Conservation (phyloP, 75 land plant genomes). For the Pinus albicaulis region DNA sequence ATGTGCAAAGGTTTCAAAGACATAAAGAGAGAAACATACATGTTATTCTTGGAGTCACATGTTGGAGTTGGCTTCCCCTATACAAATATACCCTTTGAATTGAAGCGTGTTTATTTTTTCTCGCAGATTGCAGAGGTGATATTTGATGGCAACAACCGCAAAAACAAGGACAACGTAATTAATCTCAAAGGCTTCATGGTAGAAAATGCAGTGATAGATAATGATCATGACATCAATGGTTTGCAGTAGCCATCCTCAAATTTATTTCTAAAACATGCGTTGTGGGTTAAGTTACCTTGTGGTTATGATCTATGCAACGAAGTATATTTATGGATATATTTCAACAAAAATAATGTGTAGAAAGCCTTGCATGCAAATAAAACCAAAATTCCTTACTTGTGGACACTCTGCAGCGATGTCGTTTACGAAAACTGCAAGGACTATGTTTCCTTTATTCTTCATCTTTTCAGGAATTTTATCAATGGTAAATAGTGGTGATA, state of each 20-base stretch:
- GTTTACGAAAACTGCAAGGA: slow-evolving; percentile 35
- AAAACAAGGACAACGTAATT: slow-evolving; percentile 39
- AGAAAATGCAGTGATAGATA: slow-evolving; percentile 75
- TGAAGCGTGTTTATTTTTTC: too few relatives aligned
- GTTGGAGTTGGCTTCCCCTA: too few relatives aligned
- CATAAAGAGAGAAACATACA: too few relatives aligned
- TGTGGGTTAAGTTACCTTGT: too few relatives aligned
- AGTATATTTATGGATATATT: slow-evolving; percentile 50
- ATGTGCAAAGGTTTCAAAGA: too few relatives aligned
- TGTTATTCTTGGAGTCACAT: too few relatives aligned
- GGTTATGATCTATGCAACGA: slow-evolving; percentile 38
- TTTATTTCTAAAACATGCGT: too few relatives aligned
- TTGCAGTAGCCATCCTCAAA: too few relatives aligned
- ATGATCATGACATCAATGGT: slow-evolving; percentile 40
- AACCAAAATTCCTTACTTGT: slow-evolving; percentile 48
- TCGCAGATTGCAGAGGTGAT: too few relatives aligned
- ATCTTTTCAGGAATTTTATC: slow-evolving; percentile 40
- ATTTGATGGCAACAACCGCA: slow-evolving; percentile 22
- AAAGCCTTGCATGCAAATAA: slow-evolving; percentile 74
- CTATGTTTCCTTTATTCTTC: slow-evolving; percentile 31
- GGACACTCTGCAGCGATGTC: slow-evolving; percentile 55
- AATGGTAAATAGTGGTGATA: slow-evolving; percentile 63
- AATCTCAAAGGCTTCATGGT: slow-evolving; percentile 89
- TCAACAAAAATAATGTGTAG: slow-evolving; percentile 75
- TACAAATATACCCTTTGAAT: too few relatives aligned